Evolutionary conservation across 805 yeast genomes (phyloP).

Genomic region (Pichia rugopelliculosa): DNA sequence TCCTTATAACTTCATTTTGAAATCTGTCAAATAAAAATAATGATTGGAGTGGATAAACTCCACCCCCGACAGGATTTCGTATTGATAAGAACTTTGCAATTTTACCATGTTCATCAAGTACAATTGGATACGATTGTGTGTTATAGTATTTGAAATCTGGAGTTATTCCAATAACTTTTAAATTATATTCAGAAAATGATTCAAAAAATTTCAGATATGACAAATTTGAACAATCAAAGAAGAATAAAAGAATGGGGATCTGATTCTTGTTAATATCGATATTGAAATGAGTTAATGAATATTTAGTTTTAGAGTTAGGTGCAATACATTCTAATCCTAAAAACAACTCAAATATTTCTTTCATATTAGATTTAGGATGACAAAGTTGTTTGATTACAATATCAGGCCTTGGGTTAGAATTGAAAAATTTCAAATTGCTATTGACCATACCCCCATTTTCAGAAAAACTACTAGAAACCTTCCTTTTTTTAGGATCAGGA

Average conservation of each 20-base stretch:
- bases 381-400: slow-evolving; percentile 8
- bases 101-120: slow-evolving; percentile 23
- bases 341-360: background rate
- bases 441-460: background rate
- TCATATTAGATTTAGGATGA: slow-evolving; percentile 2
- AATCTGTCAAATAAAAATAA: slow-evolving; percentile 20
- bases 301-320: background rate
- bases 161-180: slow-evolving; percentile 19
- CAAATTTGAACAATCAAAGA: slow-evolving; percentile 4
- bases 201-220: slow-evolving; percentile 1
- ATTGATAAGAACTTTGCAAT: slow-evolving; percentile 19
- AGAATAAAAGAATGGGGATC: slow-evolving; percentile 1
- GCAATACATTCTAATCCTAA: background rate
- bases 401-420: slow-evolving; percentile 1
- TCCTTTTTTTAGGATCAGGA: background rate
- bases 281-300: background rate
- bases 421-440: background rate
- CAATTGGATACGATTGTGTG: slow-evolving; percentile 19
- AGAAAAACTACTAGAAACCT: background rate
- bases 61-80: slow-evolving; percentile 32
- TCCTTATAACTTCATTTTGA: slow-evolving; percentile 19
- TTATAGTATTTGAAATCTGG: slow-evolving; percentile 14
- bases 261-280: background rate
- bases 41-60: slow-evolving; percentile 26
- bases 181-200: background rate